Conservation (phyloP, 371 early-diverging fungal genomes). For the Zychaea mexicana region DNA sequence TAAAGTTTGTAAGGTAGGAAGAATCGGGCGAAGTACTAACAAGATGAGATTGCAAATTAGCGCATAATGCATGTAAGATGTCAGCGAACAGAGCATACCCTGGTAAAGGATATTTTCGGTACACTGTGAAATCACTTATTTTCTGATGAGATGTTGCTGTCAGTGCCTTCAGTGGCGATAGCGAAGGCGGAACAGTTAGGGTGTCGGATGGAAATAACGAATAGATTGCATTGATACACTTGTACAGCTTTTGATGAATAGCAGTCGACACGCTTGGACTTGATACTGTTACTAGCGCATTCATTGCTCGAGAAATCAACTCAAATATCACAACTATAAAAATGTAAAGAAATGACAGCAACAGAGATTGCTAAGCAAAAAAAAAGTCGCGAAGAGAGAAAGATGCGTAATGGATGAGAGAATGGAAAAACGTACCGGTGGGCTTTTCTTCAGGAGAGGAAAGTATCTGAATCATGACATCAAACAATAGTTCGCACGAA, state of each 20-base stretch:
- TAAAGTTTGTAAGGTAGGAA: neutral
- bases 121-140: neutral
- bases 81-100: conserved; percentile 1
- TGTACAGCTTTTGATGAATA: neutral
- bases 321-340: neutral
- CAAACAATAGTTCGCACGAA: conserved; percentile 1
- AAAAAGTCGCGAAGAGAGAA: neutral
- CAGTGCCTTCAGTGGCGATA: neutral
- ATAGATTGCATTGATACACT: neutral
- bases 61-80: neutral
- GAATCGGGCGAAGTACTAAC: neutral
- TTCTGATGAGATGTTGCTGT: neutral
- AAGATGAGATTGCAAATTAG: neutral
- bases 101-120: conserved; percentile 3
- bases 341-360: neutral
- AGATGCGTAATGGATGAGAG: too few species aligned
- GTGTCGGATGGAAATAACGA: neutral
- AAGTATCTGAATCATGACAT: neutral
- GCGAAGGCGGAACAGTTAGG: neutral
- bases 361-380: neutral
- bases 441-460: neutral
- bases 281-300: neutral
- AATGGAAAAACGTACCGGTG: neutral
- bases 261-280: neutral
- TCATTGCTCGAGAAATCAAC: neutral